Conservation (phyloP, 306 rosid species). For the Trichosanthes truncata region DNA sequence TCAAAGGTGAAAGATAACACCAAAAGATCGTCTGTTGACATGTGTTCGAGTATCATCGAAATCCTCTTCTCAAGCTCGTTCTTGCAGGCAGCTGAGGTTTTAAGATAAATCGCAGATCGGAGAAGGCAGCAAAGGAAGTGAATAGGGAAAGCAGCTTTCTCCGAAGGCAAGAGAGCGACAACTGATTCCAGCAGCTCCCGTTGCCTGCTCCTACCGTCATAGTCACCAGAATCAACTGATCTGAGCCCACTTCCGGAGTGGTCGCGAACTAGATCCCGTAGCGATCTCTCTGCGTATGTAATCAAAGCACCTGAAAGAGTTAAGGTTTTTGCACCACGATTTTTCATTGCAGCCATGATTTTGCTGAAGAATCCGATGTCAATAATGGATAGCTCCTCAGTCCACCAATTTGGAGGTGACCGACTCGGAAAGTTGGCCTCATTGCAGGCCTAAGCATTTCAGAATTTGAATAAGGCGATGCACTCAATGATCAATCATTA, state of each 20-base stretch:
- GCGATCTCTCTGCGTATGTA: constrained; percentile 57
- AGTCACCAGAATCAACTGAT: constrained; percentile 3
- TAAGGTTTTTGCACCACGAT: constrained; percentile 40
- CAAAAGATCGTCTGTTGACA: constrained; percentile 56
- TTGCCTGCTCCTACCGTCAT: constrained; percentile 23
- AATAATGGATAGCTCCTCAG: constrained; percentile 60
- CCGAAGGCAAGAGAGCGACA: constrained; percentile 56
- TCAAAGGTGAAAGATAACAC: constrained; percentile 63
- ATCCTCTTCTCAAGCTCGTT: constrained; percentile 64
- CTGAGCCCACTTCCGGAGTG: constrained; percentile 43
- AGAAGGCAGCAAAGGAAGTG: constrained; percentile 87
- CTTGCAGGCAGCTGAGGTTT: constrained; percentile 40
- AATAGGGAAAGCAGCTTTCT: constrained; percentile 64
- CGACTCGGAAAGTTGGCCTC: constrained; percentile 70
- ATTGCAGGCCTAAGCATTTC: constrained; percentile 25
- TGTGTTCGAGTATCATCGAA: constrained; percentile 57
- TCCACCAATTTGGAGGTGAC: constrained; percentile 86
- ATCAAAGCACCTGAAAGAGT: constrained; percentile 54
- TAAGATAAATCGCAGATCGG: constrained; percentile 57
- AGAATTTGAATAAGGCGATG: background rate
- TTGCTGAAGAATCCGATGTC: constrained; percentile 41
- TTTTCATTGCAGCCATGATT: constrained; percentile 49
- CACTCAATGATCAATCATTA: background rate
- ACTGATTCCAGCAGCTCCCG: constrained; percentile 49
- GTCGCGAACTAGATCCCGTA: constrained; percentile 71